Conservation (phyloP, 2,329 filamentous ascomycete species). For the Epichloe gansuensis region DNA sequence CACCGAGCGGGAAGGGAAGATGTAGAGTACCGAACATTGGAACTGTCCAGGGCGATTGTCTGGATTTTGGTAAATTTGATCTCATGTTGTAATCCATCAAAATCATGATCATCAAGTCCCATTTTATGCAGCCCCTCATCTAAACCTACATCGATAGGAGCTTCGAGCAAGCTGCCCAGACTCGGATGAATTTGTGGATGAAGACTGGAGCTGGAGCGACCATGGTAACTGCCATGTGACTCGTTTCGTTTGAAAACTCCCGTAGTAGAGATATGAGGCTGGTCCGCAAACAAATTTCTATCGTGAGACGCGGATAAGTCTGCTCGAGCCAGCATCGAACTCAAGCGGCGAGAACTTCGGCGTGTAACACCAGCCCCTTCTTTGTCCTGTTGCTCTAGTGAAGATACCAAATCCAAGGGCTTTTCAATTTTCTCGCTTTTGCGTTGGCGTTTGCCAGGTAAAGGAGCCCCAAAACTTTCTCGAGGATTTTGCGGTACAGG, state of each 20-base stretch:
- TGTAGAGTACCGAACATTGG: slow-evolving; percentile 46
- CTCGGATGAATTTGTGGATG: slow-evolving; percentile 35
- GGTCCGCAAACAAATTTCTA: slow-evolving; percentile 64
- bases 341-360: slow-evolving; percentile 64
- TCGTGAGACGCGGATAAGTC: slow-evolving; percentile 81
- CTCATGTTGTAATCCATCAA: slow-evolving; percentile 59
- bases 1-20: slow-evolving; percentile 38
- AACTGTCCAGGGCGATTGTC: slow-evolving; percentile 49
- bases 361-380: slow-evolving; percentile 38
- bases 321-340: slow-evolving; percentile 76
- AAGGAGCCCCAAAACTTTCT: slow-evolving; percentile 59
- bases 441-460: slow-evolving; percentile 39
- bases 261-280: slow-evolving; percentile 28
- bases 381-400: slow-evolving; percentile 55
- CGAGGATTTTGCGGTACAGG: slow-evolving; percentile 58
- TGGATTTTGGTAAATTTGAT: slow-evolving; percentile 60
- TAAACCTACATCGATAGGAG: slow-evolving; percentile 54
- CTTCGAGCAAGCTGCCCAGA: slow-evolving; percentile 52
- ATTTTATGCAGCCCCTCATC: slow-evolving; percentile 62
- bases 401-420: slow-evolving; percentile 50
- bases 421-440: slow-evolving; percentile 40
- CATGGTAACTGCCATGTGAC: slow-evolving; percentile 45
- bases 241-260: slow-evolving; percentile 49
- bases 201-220: slow-evolving; percentile 27
- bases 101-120: slow-evolving; percentile 58